Percentiles rank a stretch among this genome's conserved stretches.
phyloP scores from a whole-genome alignment of 192 early-diverging fungal species.

The Haplosporangium gracile region DNA sequence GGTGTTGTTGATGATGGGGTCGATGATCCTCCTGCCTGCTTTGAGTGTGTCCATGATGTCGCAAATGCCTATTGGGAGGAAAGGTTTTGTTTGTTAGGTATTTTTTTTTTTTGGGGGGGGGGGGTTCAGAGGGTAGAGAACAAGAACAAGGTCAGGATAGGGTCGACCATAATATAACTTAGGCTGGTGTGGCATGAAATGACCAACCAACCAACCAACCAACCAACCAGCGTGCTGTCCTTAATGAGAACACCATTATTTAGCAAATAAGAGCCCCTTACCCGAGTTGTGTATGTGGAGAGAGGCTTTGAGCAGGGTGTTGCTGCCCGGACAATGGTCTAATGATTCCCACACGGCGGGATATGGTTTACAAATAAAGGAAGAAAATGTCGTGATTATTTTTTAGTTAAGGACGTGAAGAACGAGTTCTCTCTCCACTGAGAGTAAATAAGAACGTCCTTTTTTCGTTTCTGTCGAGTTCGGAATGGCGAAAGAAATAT shows the following conservation, averaged over 20 bases:
- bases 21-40: conserved; percentile 16
- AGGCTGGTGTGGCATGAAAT: no score
- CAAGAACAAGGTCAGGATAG: no score
- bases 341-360: not conserved
- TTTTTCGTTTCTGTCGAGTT: not conserved
- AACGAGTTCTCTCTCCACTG: not conserved
- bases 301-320: conserved; percentile 24
- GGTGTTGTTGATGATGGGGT: conserved; percentile 16
- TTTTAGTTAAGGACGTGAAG: not conserved
- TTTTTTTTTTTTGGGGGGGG: no score
- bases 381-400: not conserved
- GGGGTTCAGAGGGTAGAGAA: no score
- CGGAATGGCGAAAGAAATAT: not conserved
- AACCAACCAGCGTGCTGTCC: not conserved
- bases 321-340: conserved; percentile 14
- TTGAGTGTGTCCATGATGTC: conserved; percentile 28
- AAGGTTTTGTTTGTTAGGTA: not conserved
- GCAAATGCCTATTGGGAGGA: conserved; percentile 17
- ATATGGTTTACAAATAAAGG: not conserved
- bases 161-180: no score
- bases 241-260: not conserved
- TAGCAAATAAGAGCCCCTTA: conserved; percentile 15
- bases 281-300: conserved; percentile 22
- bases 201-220: no score
- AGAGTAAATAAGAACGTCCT: not conserved